A percentile compares a stretch with the other conserved stretches of the same genome.
Conservation (phyloP, 2,329 filamentous ascomycete species). For the Pyrenochaeta sp. region DNA sequence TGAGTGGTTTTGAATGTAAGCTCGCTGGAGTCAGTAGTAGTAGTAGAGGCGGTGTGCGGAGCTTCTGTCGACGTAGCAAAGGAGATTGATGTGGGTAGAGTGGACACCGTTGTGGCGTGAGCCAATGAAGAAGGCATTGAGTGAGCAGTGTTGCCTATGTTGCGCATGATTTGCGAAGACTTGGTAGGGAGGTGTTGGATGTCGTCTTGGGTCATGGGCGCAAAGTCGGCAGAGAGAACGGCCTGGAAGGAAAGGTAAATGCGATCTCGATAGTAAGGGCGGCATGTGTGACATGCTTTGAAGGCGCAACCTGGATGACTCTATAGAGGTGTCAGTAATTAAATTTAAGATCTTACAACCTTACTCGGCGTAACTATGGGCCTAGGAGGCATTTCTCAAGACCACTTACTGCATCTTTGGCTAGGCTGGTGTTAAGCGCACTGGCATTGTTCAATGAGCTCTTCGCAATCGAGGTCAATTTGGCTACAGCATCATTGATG, state of each 20-base stretch:
- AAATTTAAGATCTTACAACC: background rate
- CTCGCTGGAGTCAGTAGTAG: conserved; percentile 31
- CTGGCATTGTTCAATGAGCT: conserved; percentile 31
- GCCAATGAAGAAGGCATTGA: conserved; percentile 2
- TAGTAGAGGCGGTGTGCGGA: conserved; percentile 21
- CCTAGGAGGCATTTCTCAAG: background rate
- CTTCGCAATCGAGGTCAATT: conserved; percentile 17
- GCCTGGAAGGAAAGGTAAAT: conserved; percentile 56
- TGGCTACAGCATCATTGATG: conserved; percentile 27
- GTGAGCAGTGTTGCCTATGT: conserved; percentile 34
- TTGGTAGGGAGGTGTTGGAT: conserved; percentile 44
- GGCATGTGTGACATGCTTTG: conserved; percentile 59
- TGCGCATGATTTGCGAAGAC: conserved; percentile 46
- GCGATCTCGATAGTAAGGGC: conserved; percentile 59
- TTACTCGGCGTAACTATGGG: background rate
- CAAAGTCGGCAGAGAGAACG: conserved; percentile 49
- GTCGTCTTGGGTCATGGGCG: conserved; percentile 45
- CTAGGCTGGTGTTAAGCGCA: conserved; percentile 19
- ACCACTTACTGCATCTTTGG: conserved; percentile 23
- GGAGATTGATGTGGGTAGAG: conserved; percentile 14
- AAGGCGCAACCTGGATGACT: conserved; percentile 48
- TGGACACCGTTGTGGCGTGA: conserved; percentile 11
- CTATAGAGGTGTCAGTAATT: conserved; percentile 13
- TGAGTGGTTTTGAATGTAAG: conserved; percentile 45
- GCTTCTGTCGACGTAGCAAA: conserved; percentile 18